phyloP scores from a whole-genome alignment of 2,329 filamentous ascomycete species.

The Pseudogymnoascus sp. region DNA sequence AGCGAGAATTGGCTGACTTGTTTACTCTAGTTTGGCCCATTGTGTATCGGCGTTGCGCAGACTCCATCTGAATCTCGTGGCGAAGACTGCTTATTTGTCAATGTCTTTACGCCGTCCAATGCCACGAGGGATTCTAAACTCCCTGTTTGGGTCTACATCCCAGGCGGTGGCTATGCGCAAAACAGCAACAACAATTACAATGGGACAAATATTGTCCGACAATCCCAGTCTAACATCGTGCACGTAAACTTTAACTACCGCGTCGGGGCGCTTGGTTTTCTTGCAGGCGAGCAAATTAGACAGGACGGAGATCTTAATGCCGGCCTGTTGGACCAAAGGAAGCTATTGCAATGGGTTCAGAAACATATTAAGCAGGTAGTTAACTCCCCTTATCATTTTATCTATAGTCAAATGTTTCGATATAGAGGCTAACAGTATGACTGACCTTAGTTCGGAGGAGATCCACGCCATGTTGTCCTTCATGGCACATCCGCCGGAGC shows the following conservation, averaged over 20 bases:
- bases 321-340: constrained; percentile 56
- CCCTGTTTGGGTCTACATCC: constrained; percentile 49
- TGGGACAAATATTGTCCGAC: constrained; percentile 39
- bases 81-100: constrained; percentile 39
- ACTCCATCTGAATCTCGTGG: constrained; percentile 25
- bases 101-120: constrained; percentile 37
- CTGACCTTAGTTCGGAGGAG: constrained; percentile 31
- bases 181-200: constrained; percentile 47
- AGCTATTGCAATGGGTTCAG: constrained; percentile 53
- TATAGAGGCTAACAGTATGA: background rate
- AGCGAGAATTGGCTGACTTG: background rate
- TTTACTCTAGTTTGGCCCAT: constrained; percentile 35
- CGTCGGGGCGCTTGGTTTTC: constrained; percentile 55
- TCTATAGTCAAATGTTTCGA: background rate
- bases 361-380: constrained; percentile 45
- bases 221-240: constrained; percentile 41
- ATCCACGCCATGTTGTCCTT: constrained; percentile 36
- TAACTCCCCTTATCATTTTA: background rate
- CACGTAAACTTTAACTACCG: constrained; percentile 58
- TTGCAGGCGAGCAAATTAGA: constrained; percentile 49
- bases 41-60: constrained; percentile 35
- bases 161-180: constrained; percentile 39
- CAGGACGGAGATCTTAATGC: constrained; percentile 52
- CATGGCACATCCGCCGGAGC: constrained; percentile 38
- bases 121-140: constrained; percentile 36